Percentiles rank a stretch among this genome's conserved stretches.
Evolutionary conservation across 805 yeast genomes (phyloP).

Genomic region (Schizosaccharomyces japonicus): DNA sequence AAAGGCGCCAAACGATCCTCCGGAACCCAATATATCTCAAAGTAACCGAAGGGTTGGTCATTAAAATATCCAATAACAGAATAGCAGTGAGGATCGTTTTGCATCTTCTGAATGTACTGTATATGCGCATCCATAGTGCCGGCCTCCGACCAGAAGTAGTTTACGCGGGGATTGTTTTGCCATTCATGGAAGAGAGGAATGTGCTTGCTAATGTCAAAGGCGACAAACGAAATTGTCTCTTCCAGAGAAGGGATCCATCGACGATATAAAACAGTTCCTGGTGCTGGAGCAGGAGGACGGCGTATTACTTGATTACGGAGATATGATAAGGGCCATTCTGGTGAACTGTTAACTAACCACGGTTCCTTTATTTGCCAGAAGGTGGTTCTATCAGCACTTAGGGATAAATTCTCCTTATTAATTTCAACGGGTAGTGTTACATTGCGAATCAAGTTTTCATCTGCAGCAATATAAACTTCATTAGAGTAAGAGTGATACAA

Average conservation of each 20-base stretch:
- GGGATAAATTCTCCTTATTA: neutral
- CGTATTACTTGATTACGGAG: conserved; percentile 2
- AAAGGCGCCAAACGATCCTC: conserved; percentile 12
- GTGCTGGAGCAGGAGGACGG: conserved; percentile 3
- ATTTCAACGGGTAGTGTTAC: neutral
- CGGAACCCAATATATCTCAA: conserved; percentile 13
- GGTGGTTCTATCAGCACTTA: neutral
- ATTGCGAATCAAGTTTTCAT: too few species aligned
- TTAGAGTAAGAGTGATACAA: too few species aligned
- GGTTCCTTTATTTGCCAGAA: neutral
- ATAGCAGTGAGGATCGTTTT: conserved; percentile 8
- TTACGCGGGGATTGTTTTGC: conserved; percentile 13
- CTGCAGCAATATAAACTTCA: too few species aligned
- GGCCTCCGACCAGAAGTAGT: conserved; percentile 12
- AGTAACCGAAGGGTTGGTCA: conserved; percentile 10
- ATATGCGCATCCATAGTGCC: conserved; percentile 8
- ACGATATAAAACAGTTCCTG: conserved; percentile 8
- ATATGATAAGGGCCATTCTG: conserved; percentile 2
- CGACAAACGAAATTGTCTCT: conserved; percentile 7
- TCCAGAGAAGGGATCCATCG: conserved; percentile 10
- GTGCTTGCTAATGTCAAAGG: conserved; percentile 7
- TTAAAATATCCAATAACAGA: conserved; percentile 12
- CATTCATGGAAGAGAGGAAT: conserved; percentile 9
- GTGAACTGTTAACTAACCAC: neutral
- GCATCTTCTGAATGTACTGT: conserved; percentile 8